phyloP scores from a whole-genome alignment of 352 stramenopile genomes.

The Phytopythium delawarense region DNA sequence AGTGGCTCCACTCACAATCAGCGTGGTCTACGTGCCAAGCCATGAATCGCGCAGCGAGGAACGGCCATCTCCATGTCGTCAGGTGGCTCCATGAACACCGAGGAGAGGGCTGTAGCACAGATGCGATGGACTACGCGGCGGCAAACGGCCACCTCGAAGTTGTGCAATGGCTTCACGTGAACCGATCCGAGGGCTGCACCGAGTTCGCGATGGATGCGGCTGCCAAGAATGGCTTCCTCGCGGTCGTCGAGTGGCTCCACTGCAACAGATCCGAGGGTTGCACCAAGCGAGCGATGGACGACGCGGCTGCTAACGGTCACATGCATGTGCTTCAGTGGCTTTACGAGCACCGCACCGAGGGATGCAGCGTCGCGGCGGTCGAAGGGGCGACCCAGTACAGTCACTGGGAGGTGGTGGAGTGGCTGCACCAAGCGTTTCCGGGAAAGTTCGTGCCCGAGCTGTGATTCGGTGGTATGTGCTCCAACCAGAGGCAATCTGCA shows the following conservation, averaged over 20 bases:
- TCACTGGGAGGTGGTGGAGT: slow-evolving; percentile 3
- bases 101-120: slow-evolving; percentile 26
- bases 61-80: slow-evolving; percentile 24
- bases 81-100: slow-evolving; percentile 28
- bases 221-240: slow-evolving; percentile 18
- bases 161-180: slow-evolving; percentile 20
- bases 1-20: slow-evolving; percentile 18
- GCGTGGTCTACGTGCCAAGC: slow-evolving; percentile 17
- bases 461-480: not conserved
- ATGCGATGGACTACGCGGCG: slow-evolving; percentile 23
- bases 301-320: slow-evolving; percentile 21
- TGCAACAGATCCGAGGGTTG: slow-evolving; percentile 10
- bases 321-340: slow-evolving; percentile 23
- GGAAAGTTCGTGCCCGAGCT: slow-evolving; percentile 1
- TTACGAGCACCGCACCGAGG: slow-evolving; percentile 10
- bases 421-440: slow-evolving; percentile 1
- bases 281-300: slow-evolving; percentile 22
- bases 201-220: slow-evolving; percentile 15
- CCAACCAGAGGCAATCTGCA: too few relatives aligned
- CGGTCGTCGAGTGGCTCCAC: slow-evolving; percentile 18
- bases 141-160: slow-evolving; percentile 22
- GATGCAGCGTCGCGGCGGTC: slow-evolving; percentile 7
- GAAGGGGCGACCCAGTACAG: slow-evolving; percentile 2
- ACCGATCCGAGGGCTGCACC: slow-evolving; percentile 11
- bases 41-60: slow-evolving; percentile 4